Conservation (phyloP, 2,329 filamentous ascomycete species). For the Colletotrichum neosansevieriae region DNA sequence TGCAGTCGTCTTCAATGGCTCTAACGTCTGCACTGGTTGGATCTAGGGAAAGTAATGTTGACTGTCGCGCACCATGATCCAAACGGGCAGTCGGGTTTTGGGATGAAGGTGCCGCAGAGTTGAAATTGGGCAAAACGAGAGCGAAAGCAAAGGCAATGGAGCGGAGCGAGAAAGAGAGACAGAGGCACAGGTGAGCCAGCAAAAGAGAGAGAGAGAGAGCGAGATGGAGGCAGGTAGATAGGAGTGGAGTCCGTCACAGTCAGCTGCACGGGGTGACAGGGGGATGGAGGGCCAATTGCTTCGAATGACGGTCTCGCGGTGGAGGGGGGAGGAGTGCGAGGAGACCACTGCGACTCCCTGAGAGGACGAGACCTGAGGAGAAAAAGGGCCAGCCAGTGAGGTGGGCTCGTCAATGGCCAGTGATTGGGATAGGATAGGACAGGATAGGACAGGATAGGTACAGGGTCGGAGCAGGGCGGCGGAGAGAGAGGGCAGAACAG, state of each 20-base stretch:
- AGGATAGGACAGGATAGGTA: background rate
- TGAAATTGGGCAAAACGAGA: conserved; percentile 22
- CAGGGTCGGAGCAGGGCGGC: background rate
- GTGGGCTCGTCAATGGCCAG: background rate
- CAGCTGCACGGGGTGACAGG: conserved; percentile 40
- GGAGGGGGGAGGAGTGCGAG: conserved; percentile 15
- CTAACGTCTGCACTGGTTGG: conserved; percentile 39
- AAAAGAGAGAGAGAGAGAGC: conserved; percentile 12
- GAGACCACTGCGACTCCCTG: background rate
- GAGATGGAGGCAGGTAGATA: conserved; percentile 39
- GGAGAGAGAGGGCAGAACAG: conserved; percentile 9
- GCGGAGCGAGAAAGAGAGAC: conserved; percentile 36
- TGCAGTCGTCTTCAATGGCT: conserved; percentile 40
- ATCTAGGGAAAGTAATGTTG: conserved; percentile 32
- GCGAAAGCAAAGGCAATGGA: conserved; percentile 23
- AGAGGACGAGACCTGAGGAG: background rate
- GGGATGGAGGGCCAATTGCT: conserved; percentile 35
- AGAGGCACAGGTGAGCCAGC: conserved; percentile 8
- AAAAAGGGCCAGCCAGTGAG: background rate
- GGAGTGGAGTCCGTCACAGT: conserved; percentile 39
- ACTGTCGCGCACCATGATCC: conserved; percentile 38
- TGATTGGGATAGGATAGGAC: background rate
- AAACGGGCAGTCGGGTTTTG: conserved; percentile 23
- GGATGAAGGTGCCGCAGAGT: conserved; percentile 26
- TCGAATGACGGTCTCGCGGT: conserved; percentile 33